Evolutionary conservation across 2,329 filamentous ascomycete species (phyloP), one percentile per base, ranked within the genome.

Genomic region (Aspergillus piperis): DNA sequence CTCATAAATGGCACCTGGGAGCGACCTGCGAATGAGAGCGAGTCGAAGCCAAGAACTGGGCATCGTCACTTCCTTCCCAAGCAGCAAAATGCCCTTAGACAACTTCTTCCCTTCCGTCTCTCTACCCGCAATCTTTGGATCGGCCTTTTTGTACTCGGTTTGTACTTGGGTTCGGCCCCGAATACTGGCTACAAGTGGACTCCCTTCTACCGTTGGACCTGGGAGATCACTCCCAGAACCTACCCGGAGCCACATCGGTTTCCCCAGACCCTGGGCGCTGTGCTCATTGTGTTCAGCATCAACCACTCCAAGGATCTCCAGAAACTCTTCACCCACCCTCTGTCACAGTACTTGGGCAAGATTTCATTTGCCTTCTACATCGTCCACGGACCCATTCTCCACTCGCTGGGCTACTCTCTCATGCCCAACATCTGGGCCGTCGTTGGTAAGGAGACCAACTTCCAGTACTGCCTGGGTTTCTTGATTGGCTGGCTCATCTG

Each of bases 351-450:
- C 60, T 67, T 82, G 11, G 80, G 80, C 59, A 78, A 77, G 50
- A 78, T 81, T 59, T 80, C 77, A 2, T 82, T 79, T 62, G 77
- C 77, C 2, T 76, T 82, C 44, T 82, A 82, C 57, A 75, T 82
- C 51, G 78, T 81, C 23, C 80, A 82, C 54, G 78, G 78, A 1
- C 78, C 78, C 1, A 74, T 78, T 21, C 70, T 80, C 5, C 78
- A 80, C 59, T 74, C 73, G 0, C 65, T 80, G 30, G 78, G 78
- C 13, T 80, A 79, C 67, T 71, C 77, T 3, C 69, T 80, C 58
- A 78, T 78, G 76, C 74, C 75, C 8, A 73, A 64, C 42, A 77
- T 78, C 58, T 78, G 78, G 77, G 67, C 63, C 25, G 57, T 73
- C 6, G 77, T 73, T 3, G 78, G 78, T 61, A 76, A 75, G 57